Percentiles rank a stretch among this genome's conserved stretches.
Evolutionary conservation across 768 basidiomycete species (phyloP).

Genomic region (Phanerodontia chrysosporium): DNA sequence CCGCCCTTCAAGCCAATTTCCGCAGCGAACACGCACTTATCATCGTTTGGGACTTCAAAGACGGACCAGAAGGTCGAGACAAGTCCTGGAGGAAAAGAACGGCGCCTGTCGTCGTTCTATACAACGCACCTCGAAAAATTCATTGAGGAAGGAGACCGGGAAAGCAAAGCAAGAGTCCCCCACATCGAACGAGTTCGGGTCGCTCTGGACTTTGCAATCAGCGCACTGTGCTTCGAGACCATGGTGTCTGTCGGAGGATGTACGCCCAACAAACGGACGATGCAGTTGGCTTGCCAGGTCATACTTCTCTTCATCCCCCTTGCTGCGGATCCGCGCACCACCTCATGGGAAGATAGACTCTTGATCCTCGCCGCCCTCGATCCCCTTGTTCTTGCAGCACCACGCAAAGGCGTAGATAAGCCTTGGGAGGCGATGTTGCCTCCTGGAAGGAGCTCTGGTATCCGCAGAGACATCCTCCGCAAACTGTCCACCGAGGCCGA

Average conservation of each 20-base stretch:
- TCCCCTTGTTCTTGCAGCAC: conserved; percentile 48
- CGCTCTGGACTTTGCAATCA: conserved; percentile 64
- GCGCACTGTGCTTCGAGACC: conserved; percentile 66
- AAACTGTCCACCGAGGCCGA: conserved; percentile 20
- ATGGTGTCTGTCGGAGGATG: conserved; percentile 62
- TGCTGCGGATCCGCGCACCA: conserved; percentile 34
- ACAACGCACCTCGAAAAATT: conserved; percentile 57
- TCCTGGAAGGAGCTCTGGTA: conserved; percentile 50
- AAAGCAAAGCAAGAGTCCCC: conserved; percentile 26
- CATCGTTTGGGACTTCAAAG: not conserved
- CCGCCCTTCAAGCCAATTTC: conserved; percentile 28
- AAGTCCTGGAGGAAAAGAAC: conserved; percentile 54
- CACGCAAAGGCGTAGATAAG: conserved; percentile 20
- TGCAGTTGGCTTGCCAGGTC: conserved; percentile 60
- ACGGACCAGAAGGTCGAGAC: not conserved
- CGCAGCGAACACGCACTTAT: not conserved
- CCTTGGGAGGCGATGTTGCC: conserved; percentile 46
- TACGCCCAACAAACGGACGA: conserved; percentile 51
- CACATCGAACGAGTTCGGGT: conserved; percentile 63
- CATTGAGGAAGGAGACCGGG: conserved; percentile 43
- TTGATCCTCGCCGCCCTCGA: conserved; percentile 63
- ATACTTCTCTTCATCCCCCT: conserved; percentile 37
- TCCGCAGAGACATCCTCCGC: conserved; percentile 51
- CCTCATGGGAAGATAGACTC: conserved; percentile 61
- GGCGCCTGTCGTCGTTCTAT: conserved; percentile 58